phyloP scores from a whole-genome alignment of 2,329 filamentous ascomycete species.

The Fusarium sublunatum region DNA sequence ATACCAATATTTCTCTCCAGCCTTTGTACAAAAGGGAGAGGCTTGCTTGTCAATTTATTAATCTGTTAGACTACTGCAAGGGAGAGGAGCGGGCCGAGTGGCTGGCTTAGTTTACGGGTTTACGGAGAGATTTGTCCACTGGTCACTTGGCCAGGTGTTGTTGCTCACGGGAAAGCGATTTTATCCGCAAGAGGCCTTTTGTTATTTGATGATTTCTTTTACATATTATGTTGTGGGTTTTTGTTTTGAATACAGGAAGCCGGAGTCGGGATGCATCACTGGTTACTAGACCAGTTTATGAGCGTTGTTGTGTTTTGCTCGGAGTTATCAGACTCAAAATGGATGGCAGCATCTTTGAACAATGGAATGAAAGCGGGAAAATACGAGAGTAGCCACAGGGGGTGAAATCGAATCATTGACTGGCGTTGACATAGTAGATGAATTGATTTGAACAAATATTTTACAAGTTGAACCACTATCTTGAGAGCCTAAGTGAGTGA shows the following conservation, averaged over 20 bases:
- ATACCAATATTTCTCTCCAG: slow-evolving; percentile 34
- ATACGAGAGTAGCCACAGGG: slow-evolving; percentile 27
- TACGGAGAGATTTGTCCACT: slow-evolving; percentile 20
- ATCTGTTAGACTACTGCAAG: slow-evolving; percentile 36
- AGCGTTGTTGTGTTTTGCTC: slow-evolving; percentile 27
- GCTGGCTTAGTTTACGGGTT: slow-evolving; percentile 31
- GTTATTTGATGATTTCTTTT: slow-evolving; percentile 8
- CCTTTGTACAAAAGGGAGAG: slow-evolving; percentile 28
- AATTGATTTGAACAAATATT: slow-evolving; percentile 15
- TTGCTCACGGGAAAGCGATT: slow-evolving; percentile 29
- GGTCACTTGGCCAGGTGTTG: slow-evolving; percentile 32
- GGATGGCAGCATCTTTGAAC: slow-evolving; percentile 26
- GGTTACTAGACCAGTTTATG: slow-evolving; percentile 41
- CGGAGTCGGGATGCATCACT: slow-evolving; percentile 25
- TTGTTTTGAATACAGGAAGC: background rate
- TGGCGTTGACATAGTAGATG: slow-evolving; percentile 31
- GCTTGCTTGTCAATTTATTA: slow-evolving; percentile 29
- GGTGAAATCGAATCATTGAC: slow-evolving; percentile 29
- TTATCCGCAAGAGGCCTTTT: slow-evolving; percentile 23
- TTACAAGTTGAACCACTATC: background rate
- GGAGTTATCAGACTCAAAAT: slow-evolving; percentile 39
- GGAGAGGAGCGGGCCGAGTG: slow-evolving; percentile 33
- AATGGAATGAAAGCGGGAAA: slow-evolving; percentile 17
- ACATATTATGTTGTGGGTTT: slow-evolving; percentile 1
- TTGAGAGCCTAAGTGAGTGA: background rate